Evolutionary conservation across 257 asterid genomes (phyloP).

Genomic region (Avicennia marina): DNA sequence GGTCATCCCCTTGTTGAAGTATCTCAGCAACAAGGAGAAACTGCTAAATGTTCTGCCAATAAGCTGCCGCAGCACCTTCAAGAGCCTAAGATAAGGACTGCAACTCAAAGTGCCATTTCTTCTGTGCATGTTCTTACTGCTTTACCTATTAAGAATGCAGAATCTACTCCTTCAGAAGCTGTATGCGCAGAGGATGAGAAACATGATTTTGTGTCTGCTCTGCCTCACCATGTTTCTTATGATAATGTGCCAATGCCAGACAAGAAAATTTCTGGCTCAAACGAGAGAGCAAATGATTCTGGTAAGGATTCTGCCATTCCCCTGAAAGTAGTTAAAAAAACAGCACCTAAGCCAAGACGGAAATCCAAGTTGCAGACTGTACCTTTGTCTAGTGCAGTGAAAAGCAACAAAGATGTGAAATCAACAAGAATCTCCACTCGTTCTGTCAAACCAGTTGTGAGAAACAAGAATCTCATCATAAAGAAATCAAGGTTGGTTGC

Average conservation of each 20-base stretch:
- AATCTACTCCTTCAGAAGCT: constrained; percentile 22
- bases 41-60: background rate
- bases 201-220: constrained; percentile 19
- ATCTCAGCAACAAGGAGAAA: constrained; percentile 17
- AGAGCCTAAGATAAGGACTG: constrained; percentile 23
- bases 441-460: constrained; percentile 44
- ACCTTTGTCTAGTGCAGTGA: constrained; percentile 45
- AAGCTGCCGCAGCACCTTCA: constrained; percentile 18
- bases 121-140: constrained; percentile 23
- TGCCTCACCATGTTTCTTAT: constrained; percentile 15
- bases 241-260: constrained; percentile 24
- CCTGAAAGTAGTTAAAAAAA: constrained; percentile 33
- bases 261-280: constrained; percentile 20
- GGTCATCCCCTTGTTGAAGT: constrained; percentile 10
- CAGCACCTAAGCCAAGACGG: constrained; percentile 46
- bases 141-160: constrained; percentile 8
- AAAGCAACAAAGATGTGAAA: constrained; percentile 45
- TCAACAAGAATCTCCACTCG: constrained; percentile 39
- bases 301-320: constrained; percentile 31
- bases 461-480: constrained; percentile 44
- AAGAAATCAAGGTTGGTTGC: constrained; percentile 50
- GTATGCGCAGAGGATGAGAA: constrained; percentile 26
- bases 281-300: constrained; percentile 26
- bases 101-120: constrained; percentile 19
- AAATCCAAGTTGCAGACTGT: constrained; percentile 46